A percentile compares a stretch with the other conserved stretches of the same genome.
phyloP scores from a whole-genome alignment of 2,329 filamentous ascomycete species.

The Colletotrichum tabaci region DNA sequence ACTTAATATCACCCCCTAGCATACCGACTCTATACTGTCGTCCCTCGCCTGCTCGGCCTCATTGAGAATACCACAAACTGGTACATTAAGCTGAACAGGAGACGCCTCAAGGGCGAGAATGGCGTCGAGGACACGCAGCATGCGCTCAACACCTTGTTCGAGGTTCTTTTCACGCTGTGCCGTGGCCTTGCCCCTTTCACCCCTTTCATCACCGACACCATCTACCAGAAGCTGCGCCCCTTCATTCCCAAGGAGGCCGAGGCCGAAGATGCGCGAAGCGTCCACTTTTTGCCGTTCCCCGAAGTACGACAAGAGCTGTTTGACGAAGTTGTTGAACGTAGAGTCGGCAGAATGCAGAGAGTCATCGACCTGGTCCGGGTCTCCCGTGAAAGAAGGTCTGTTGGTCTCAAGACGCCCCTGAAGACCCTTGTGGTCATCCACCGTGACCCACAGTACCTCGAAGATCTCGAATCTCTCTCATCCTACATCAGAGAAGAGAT shows the following conservation, averaged over 20 bases:
- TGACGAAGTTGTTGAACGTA: conserved; percentile 86
- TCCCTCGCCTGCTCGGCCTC: conserved; percentile 84
- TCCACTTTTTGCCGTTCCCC: conserved; percentile 94
- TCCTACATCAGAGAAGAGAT: conserved; percentile 93
- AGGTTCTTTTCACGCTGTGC: conserved; percentile 91
- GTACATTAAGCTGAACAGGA: conserved; percentile 97
- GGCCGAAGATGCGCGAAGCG: conserved; percentile 83
- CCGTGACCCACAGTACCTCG: conserved; percentile 84
- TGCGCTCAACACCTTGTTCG: conserved; percentile 93
- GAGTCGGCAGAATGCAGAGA: conserved; percentile 92
- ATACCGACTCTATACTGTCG: conserved; percentile 91
- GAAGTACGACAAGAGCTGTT: conserved; percentile 91
- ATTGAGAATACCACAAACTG: conserved; percentile 99
- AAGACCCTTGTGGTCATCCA: conserved; percentile 93
- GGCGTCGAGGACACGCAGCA: conserved; percentile 89
- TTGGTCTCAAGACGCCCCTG: conserved; percentile 91
- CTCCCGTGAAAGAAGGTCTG: conserved; percentile 85
- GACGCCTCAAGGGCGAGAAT: conserved; percentile 90
- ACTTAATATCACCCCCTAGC: conserved; percentile 52
- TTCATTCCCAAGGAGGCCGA: conserved; percentile 81
- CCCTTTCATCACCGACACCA: conserved; percentile 94
- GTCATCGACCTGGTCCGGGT: conserved; percentile 93
- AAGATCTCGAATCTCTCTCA: conserved; percentile 88
- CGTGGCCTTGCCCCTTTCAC: conserved; percentile 94
- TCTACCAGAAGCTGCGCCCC: conserved; percentile 87